Base-by-base conservation (phyloP, 495 filamentous ascomycete species). In the Penicillium lividum region DNA sequence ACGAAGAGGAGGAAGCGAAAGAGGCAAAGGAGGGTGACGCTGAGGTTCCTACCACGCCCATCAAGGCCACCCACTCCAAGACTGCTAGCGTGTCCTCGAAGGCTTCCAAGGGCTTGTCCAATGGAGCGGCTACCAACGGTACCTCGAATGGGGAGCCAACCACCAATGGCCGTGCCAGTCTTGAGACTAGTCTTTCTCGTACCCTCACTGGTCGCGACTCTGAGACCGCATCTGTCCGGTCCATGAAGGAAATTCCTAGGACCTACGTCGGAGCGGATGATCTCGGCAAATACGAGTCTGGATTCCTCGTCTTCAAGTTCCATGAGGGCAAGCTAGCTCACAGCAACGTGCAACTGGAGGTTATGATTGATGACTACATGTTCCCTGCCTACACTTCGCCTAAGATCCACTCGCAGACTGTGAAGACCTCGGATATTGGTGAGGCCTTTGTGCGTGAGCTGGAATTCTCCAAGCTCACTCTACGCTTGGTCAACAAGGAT, bases 401-500 rank as follows among this genome's bases (percentile, higher is more conserved):
- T 8, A 91, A 86, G 56, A 84, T 92, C 30, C 87, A 81, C 62
- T 77, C 78, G 6, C 86, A 80, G 58, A 74, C 81, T 3, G 79
- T 82, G 56, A 89, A 82, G 40, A 89, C 97, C 65, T 86, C 92
- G 57, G 94, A 98, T 76, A 89, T 91, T 57, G 93, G 94, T 28
- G 94, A 99, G 73, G 92, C 92, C 27, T 92, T 99, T 67, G 90
- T 99, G 36, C 90, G 94, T 52, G 94, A 99, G 67, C 83, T 99
- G 16, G 94, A 99, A 46, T 91, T 96, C 62, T 99, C 94, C 1
- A 88, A 89, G 68, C 84, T 99, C 60, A 97, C 93, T 2, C 80
- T 99, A 55, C 89, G 92, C 47, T 73, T 98, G 29, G 84, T 89
- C 50, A 86, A 90, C 59, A 86, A 88, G 68, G 74, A 82, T 31